Percentiles rank a stretch among this genome's conserved stretches.
Evolutionary conservation across 352 stramenopile species (phyloP).

Genomic region (Aphanomyces astaci): DNA sequence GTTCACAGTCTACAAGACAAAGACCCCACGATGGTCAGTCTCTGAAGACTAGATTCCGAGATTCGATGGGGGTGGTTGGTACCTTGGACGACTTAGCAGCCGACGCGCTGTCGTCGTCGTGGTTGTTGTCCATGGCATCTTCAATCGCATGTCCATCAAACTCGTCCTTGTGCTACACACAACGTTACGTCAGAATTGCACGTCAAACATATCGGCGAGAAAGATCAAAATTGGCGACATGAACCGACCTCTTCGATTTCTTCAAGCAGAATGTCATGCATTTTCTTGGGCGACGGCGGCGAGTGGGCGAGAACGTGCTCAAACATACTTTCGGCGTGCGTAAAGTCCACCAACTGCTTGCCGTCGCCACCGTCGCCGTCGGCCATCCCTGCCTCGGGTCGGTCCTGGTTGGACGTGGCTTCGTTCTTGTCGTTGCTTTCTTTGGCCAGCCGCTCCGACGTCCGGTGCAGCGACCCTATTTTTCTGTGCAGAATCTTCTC

Average conservation of each 20-base stretch:
- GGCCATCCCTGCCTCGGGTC: too few relatives aligned
- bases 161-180: background rate
- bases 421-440: background rate
- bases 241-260: slow-evolving; percentile 14
- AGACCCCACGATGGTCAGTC: background rate
- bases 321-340: background rate
- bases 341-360: background rate
- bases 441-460: background rate
- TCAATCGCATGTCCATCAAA: background rate
- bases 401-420: background rate
- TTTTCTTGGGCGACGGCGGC: background rate
- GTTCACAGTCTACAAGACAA: slow-evolving; percentile 29
- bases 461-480: background rate
- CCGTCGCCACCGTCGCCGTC: background rate
- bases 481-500: background rate
- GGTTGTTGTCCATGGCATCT: background rate
- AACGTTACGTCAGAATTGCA: too few relatives aligned
- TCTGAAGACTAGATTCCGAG: background rate
- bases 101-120: background rate
- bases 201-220: too few relatives aligned
- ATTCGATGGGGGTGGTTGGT: background rate
- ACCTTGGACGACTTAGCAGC: background rate
- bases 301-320: background rate
- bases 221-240: background rate
- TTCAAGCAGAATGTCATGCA: slow-evolving; percentile 4